A percentile compares a stretch with the other conserved stretches of the same genome.
These are phyloP conservation scores for Clonostachys chloroleuca DNA, from an alignment of 2,329 filamentous ascomycete genomes.

Conservation along the genomic window DNA sequence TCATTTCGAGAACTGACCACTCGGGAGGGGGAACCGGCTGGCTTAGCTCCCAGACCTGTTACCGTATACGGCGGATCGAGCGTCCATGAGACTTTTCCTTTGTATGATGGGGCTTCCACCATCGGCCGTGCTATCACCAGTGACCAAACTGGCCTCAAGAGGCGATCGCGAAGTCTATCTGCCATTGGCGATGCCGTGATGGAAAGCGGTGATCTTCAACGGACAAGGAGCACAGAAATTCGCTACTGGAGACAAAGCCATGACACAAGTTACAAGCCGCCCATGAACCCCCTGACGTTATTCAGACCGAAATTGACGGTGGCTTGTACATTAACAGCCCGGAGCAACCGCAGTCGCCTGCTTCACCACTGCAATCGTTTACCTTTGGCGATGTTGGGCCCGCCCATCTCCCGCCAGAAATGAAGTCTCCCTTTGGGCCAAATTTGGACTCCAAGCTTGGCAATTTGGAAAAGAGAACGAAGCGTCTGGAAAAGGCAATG, in stretches of 20 bases:
- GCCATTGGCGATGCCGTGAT: conserved; percentile 39
- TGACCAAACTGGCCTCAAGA: conserved; percentile 40
- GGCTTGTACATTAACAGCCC: conserved; percentile 21
- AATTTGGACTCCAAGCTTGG: conserved; percentile 49
- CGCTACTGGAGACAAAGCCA: conserved; percentile 61
- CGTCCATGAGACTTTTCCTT: conserved; percentile 14
- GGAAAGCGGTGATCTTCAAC: conserved; percentile 19
- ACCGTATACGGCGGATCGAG: conserved; percentile 51
- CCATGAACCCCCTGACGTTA: conserved; percentile 8
- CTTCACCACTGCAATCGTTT: conserved; percentile 44
- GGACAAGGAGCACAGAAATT: conserved; percentile 59
- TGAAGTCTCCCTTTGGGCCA: conserved; percentile 54
- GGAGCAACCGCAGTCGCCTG: background rate
- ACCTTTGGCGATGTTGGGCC: conserved; percentile 43
- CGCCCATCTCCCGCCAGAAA: conserved; percentile 41
- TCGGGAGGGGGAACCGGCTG: conserved; percentile 38
- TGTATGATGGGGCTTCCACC: background rate
- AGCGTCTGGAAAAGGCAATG: background rate
- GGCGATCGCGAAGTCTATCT: conserved; percentile 56
- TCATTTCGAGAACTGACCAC: conserved; percentile 8
- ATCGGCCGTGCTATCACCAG: conserved; percentile 60
- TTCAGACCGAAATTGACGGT: too few species aligned
- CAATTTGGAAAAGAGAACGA: conserved; percentile 38
- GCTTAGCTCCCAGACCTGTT: conserved; percentile 57
- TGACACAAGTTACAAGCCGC: conserved; percentile 44